phyloP scores from a whole-genome alignment of 1,284 basidiomycete genomes.

The Mycosarcoma mackinlayi region DNA sequence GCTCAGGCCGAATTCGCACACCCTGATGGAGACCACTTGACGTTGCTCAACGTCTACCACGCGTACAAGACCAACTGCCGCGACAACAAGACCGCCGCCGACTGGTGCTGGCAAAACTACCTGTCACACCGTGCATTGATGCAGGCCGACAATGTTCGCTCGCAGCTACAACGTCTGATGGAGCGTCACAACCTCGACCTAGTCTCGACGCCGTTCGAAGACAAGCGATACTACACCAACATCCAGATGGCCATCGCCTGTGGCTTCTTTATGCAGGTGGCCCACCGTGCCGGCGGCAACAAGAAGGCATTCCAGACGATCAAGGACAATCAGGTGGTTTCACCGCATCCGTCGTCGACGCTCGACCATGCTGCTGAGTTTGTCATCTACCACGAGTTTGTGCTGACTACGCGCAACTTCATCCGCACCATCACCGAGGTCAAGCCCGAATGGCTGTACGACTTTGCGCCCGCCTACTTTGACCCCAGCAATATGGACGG shows the following conservation, averaged over 20 bases:
- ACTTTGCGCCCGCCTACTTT: slow-evolving; percentile 83
- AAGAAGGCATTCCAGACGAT: slow-evolving; percentile 75
- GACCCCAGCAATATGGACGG: slow-evolving; percentile 71
- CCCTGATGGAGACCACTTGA: slow-evolving; percentile 95
- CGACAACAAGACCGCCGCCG: slow-evolving; percentile 54
- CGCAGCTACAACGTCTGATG: slow-evolving; percentile 91
- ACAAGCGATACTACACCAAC: slow-evolving; percentile 81
- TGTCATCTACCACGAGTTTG: slow-evolving; percentile 97
- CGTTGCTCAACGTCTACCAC: slow-evolving; percentile 94
- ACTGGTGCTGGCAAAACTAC: slow-evolving; percentile 95
- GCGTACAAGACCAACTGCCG: slow-evolving; percentile 78
- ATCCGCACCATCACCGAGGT: slow-evolving; percentile 93
- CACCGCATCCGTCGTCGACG: slow-evolving; percentile 93
- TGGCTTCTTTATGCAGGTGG: slow-evolving; percentile 99
- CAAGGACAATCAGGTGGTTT: slow-evolving; percentile 93
- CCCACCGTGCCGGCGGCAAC: slow-evolving; percentile 76
- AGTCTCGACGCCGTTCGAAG: slow-evolving; percentile 79
- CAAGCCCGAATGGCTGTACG: slow-evolving; percentile 88
- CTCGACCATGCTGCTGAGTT: slow-evolving; percentile 93
- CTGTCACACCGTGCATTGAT: slow-evolving; percentile 83
- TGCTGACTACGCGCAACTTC: slow-evolving; percentile 82
- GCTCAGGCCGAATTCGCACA: slow-evolving; percentile 90
- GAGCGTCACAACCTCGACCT: slow-evolving; percentile 80
- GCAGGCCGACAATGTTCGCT: slow-evolving; percentile 95
- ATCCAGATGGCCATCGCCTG: slow-evolving; percentile 87